Conservation (phyloP, 176 grass and related monocot genomes). For the Pharus latifolius region DNA sequence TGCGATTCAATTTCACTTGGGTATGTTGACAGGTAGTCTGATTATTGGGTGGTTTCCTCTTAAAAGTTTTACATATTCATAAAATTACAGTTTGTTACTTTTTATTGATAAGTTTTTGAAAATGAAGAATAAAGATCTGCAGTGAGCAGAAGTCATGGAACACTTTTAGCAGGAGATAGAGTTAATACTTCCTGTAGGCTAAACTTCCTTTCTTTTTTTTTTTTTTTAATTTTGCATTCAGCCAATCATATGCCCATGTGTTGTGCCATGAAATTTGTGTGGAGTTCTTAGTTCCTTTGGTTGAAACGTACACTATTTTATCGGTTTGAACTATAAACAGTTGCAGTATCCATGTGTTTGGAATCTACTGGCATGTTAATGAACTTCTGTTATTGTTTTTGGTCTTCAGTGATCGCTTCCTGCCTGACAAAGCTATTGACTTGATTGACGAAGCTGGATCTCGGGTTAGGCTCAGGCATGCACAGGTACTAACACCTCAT, state of each 20-base stretch:
- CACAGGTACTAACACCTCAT: conserved; percentile 45
- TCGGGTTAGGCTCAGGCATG: conserved; percentile 93
- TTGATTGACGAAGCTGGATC: conserved; percentile 99
- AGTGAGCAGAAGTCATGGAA: too few relatives aligned
- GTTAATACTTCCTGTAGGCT: too few relatives aligned
- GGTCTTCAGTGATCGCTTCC: conserved; percentile 78
- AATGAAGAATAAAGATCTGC: too few relatives aligned
- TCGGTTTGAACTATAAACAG: too few relatives aligned
- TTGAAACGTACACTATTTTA: too few relatives aligned
- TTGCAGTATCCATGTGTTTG: too few relatives aligned
- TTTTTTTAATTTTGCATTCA: too few relatives aligned
- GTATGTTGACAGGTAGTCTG: background rate
- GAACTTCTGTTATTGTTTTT: conserved; percentile 11
- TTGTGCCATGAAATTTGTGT: too few relatives aligned
- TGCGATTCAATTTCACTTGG: background rate
- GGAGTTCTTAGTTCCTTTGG: too few relatives aligned
- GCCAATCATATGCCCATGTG: too few relatives aligned
- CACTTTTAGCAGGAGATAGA: too few relatives aligned
- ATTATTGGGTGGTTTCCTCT: background rate
- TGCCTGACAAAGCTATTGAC: conserved; percentile 98
- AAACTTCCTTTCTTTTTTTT: too few relatives aligned
- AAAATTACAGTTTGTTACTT: background rate
- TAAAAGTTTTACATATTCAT: background rate
- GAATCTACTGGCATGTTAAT: conserved; percentile 1
- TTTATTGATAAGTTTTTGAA: background rate